A percentile compares a stretch with the other conserved stretches of the same genome.
These are phyloP conservation scores for Begonia loranthoides DNA, from an alignment of 306 rosid species.

Conservation along the genomic window DNA sequence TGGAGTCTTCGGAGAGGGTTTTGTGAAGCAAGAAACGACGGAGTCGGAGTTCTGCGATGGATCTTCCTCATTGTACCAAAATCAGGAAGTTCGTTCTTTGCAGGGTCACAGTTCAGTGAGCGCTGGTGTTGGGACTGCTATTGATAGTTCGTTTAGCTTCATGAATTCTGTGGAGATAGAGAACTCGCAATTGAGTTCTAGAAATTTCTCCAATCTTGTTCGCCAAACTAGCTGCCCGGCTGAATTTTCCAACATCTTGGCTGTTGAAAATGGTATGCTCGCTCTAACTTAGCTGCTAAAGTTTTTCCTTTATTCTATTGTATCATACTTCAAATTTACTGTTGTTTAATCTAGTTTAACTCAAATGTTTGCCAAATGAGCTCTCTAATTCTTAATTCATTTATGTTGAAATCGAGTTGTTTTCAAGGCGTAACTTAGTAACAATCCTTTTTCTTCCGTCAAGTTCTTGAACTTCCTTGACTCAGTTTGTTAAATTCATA, in stretches of 20 bases:
- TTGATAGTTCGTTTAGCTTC: constrained; percentile 28
- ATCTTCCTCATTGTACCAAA: constrained; percentile 20
- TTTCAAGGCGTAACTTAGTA: too few species aligned
- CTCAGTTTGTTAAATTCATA: too few species aligned
- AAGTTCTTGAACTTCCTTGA: too few species aligned
- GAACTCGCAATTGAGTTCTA: constrained; percentile 20
- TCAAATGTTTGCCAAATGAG: too few species aligned
- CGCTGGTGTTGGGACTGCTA: constrained; percentile 10
- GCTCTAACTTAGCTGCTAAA: background rate
- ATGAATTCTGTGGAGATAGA: constrained; percentile 19
- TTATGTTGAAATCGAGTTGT: too few species aligned
- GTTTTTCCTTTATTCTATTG: background rate
- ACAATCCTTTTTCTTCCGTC: too few species aligned
- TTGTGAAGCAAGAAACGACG: constrained; percentile 37
- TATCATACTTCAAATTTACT: too few species aligned
- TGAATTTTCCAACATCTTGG: constrained; percentile 32
- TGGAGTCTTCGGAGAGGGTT: constrained; percentile 17
- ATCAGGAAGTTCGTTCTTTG: constrained; percentile 21
- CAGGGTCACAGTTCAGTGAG: constrained; percentile 11
- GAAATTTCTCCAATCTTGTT: constrained; percentile 32
- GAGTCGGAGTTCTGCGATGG: constrained; percentile 24
- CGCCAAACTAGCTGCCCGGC: constrained; percentile 71
- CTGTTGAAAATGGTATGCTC: constrained; percentile 41
- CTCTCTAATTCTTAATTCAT: too few species aligned
- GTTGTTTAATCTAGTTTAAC: too few species aligned